A percentile compares a stretch with the other conserved stretches of the same genome.
These are phyloP conservation scores for Claviceps arundinis DNA, from an alignment of 2,329 filamentous ascomycete species.

Conservation along the genomic window DNA sequence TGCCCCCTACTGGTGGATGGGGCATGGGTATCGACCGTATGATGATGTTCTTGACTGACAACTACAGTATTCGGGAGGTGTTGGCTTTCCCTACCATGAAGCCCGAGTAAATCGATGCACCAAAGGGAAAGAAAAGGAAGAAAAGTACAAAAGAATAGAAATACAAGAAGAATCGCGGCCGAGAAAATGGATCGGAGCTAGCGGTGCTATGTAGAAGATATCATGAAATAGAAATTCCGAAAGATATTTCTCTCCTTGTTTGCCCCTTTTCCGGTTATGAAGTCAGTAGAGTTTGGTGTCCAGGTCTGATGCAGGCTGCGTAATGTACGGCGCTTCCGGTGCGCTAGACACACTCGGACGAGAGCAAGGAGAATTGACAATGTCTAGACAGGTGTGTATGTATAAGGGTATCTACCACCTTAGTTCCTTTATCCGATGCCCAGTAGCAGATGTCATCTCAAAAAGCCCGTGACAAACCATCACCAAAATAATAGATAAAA, in stretches of 20 bases:
- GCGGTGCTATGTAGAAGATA: no score
- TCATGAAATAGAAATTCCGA: no score
- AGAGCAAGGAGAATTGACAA: not conserved
- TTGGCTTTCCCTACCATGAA: conserved; percentile 98
- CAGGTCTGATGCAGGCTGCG: no score
- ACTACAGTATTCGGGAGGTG: conserved; percentile 90
- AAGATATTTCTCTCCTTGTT: no score
- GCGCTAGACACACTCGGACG: not conserved
- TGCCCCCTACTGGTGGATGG: conserved; percentile 92
- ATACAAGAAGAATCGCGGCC: no score
- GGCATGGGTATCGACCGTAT: conserved; percentile 91
- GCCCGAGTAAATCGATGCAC: conserved; percentile 21
- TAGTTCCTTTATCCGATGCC: not conserved
- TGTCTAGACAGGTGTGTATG: not conserved
- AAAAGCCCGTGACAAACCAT: no score
- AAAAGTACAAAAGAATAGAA: not conserved
- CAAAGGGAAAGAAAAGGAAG: conserved; percentile 12
- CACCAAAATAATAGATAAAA: not conserved
- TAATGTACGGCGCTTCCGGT: no score
- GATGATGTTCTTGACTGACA: conserved; percentile 91
- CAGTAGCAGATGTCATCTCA: not conserved
- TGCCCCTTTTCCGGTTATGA: no score
- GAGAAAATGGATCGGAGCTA: not conserved
- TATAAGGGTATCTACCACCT: conserved; percentile 9
- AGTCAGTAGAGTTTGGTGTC: no score